Evolutionary conservation across 805 yeast species (phyloP), one percentile per base, ranked within the genome.

Genomic region (Yarrowia sp.): DNA sequence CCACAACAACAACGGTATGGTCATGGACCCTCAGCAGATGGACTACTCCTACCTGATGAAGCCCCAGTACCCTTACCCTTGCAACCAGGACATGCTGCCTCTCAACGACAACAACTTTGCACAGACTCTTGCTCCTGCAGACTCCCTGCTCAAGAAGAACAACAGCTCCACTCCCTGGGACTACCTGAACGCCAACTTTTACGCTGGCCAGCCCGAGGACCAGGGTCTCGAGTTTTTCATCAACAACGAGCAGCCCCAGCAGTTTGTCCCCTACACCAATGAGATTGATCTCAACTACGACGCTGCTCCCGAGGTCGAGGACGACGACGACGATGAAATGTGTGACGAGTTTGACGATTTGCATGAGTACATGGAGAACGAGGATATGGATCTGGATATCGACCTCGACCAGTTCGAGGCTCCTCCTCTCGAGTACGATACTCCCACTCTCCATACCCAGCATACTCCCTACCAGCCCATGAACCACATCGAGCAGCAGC

Each of bases 321-420:
- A 61, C 30, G 66, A 61, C 17, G 66, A 61, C 38, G 66, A 61
- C 34, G 66, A 61, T 20, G 66, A 46, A 14, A 43, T 58, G 50
- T 58, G 64, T 14, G 66, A 61, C 66, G 66, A 61, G 38, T 61
- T 61, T 46, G 66, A 61, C 46, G 66, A 61, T 46, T 39, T 61
- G 55, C 55, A 61, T 39, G 64, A 58, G 50, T 58, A 58, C 50
- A 58, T 58, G 64, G 66, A 61, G 43, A 61, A 61, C 46, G 66
- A 61, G 46, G 64, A 58, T n/a, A 61, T 61, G 66, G 66, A 61
- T 38, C 66, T 61, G 38, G 66, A 61, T 30, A 61, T 61, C 38
- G 66, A 61, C 66, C 55, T 61, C 46, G 66, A 61, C 44, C 66
- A 61, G 49, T 61, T 61, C 13, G 66, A 61, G 55, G 66, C 44